A percentile compares a stretch with the other conserved stretches of the same genome.
Evolutionary conservation across 2,329 filamentous ascomycete species (phyloP).

Genomic region (Xylariales sp.): DNA sequence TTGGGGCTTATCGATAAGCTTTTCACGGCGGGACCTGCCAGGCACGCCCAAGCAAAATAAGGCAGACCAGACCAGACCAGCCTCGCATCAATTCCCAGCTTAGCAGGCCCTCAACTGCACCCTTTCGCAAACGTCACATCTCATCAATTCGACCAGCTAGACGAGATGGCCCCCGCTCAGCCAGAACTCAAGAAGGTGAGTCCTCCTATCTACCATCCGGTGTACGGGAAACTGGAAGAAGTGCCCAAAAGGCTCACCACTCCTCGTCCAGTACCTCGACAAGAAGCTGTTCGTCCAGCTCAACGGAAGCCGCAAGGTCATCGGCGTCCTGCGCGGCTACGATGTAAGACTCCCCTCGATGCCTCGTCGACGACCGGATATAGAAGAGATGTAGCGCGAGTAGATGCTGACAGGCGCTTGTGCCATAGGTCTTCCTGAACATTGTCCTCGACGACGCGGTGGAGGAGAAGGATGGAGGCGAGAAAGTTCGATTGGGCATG

Average conservation of each 20-base stretch:
- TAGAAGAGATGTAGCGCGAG: no score
- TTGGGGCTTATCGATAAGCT: slow-evolving; percentile 8
- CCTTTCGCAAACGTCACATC: no score
- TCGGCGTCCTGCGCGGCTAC: slow-evolving; percentile 90
- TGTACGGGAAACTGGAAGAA: background rate
- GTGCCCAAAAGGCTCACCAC: slow-evolving; percentile 9
- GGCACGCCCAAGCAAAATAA: no score
- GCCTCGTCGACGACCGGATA: no score
- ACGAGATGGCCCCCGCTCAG: slow-evolving; percentile 94
- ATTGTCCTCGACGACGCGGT: slow-evolving; percentile 96
- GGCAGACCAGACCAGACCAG: background rate
- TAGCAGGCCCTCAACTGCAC: background rate
- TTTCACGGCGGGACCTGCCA: slow-evolving; percentile 1
- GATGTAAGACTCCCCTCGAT: no score
- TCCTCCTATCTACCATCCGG: slow-evolving; percentile 8
- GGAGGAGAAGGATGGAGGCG: slow-evolving; percentile 87
- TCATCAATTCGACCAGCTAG: slow-evolving; percentile 1
- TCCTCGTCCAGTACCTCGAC: slow-evolving; percentile 78
- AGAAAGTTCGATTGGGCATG: slow-evolving; percentile 89
- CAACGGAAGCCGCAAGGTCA: slow-evolving; percentile 96
- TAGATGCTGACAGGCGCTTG: no score
- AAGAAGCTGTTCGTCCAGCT: slow-evolving; percentile 97
- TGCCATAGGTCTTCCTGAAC: slow-evolving; percentile 95
- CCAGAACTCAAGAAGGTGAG: slow-evolving; percentile 96
- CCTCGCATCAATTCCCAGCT: background rate